Conservation (phyloP, 2,329 filamentous ascomycete species). For the Arthrobotrys conoides region DNA sequence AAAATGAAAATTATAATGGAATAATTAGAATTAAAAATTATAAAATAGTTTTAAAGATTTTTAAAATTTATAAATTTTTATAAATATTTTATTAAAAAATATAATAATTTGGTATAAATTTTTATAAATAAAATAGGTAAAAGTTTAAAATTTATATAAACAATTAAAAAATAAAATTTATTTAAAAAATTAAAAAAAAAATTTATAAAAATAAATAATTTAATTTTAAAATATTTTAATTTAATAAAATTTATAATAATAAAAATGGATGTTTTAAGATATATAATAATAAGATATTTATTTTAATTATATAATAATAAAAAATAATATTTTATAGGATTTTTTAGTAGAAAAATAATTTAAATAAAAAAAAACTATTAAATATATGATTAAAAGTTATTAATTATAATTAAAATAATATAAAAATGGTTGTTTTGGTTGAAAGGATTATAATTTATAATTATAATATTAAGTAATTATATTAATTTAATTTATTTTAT, state of each 20-base stretch:
- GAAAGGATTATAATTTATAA: too few relatives aligned
- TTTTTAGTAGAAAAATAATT: background rate
- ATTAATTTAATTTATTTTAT: too few relatives aligned
- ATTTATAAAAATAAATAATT: background rate
- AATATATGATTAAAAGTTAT: conserved; percentile 10
- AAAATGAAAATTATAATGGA: conserved; percentile 17
- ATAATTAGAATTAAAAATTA: background rate
- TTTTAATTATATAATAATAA: conserved; percentile 2
- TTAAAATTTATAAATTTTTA: conserved; percentile 15
- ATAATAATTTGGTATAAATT: background rate
- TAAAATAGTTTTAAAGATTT: background rate
- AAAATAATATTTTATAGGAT: background rate
- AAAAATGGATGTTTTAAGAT: background rate
- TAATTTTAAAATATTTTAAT: conserved; percentile 4
- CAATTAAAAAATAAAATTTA: conserved; percentile 6
- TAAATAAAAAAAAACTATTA: conserved; percentile 6
- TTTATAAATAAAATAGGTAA: background rate
- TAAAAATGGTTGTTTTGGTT: background rate
- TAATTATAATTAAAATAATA: conserved; percentile 5
- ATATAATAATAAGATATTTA: background rate
- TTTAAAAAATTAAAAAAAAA: conserved; percentile 8
- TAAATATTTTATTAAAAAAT: conserved; percentile 12
- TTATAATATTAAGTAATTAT: too few relatives aligned
- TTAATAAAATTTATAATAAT: background rate
- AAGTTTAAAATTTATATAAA: conserved; percentile 12